Conservation (phyloP, 169 alveolate genomes). For the Cryptosporidium ubiquitum region DNA sequence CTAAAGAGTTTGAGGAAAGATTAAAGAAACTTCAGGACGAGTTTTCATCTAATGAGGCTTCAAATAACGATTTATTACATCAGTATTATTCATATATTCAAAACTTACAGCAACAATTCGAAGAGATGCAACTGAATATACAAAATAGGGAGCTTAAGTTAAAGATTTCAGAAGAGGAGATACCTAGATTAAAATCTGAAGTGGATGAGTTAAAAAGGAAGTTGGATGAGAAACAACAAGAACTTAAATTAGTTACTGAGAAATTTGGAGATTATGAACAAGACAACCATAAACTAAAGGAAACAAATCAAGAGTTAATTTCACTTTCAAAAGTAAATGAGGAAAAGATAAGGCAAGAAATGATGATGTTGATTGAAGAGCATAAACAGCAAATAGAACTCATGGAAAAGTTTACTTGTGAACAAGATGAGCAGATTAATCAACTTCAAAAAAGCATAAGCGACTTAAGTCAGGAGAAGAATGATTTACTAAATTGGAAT, state of each 20-base stretch:
- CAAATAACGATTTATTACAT: conserved; percentile 28
- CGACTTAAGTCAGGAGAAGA: background rate
- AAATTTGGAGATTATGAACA: background rate
- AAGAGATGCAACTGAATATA: background rate
- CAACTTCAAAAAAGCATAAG: background rate
- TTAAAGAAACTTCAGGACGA: conserved; percentile 19
- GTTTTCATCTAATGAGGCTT: conserved; percentile 19
- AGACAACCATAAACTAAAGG: background rate
- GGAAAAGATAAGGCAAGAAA: background rate
- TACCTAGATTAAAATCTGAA: background rate
- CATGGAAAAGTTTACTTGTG: conserved; percentile 4
- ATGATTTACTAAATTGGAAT: background rate
- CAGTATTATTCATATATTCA: conserved; percentile 63
- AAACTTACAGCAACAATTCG: conserved; percentile 19
- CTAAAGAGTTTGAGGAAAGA: conserved; percentile 42
- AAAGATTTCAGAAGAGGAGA: background rate
- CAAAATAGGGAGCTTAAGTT: background rate
- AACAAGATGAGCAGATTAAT: conserved; percentile 5
- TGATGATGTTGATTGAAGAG: background rate
- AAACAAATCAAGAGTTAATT: conserved; percentile 10
- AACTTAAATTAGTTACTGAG: background rate
- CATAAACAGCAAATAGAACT: conserved; percentile 1
- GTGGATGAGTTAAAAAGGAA: background rate
- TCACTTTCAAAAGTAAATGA: background rate
- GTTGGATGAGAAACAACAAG: background rate